A percentile compares a stretch with the other conserved stretches of the same genome.
Conservation (phyloP, 2,329 filamentous ascomycete genomes). For the Pyricularia grisea region DNA sequence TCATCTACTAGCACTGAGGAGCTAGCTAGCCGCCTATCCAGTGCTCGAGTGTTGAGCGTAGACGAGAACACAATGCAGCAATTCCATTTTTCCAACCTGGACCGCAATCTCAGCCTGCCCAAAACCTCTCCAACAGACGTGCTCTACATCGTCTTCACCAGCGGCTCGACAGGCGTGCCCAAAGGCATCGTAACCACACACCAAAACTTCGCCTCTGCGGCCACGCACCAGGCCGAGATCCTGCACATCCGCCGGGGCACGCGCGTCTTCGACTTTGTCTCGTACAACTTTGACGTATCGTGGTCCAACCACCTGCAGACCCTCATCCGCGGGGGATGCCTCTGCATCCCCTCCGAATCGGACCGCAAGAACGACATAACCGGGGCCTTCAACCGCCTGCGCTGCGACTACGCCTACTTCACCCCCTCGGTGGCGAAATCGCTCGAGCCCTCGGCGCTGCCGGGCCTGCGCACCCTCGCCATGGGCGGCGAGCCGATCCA, state of each 20-base stretch:
- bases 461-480: conserved; percentile 33
- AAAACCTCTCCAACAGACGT: background rate
- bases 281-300: conserved; percentile 30
- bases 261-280: conserved; percentile 29
- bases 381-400: conserved; percentile 11
- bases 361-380: conserved; percentile 23
- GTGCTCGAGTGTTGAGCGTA: background rate
- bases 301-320: conserved; percentile 25
- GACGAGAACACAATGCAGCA: background rate
- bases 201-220: conserved; percentile 21
- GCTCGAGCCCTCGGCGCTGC: conserved; percentile 29
- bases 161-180: conserved; percentile 29
- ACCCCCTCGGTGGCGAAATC: conserved; percentile 11
- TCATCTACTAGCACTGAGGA: background rate
- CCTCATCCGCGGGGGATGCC: conserved; percentile 23
- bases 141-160: conserved; percentile 22
- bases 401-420: conserved; percentile 9
- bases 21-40: background rate
- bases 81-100: background rate
- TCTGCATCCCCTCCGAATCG: conserved; percentile 27
- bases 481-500: conserved; percentile 32
- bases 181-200: conserved; percentile 30
- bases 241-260: background rate
- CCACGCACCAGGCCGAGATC: conserved; percentile 17
- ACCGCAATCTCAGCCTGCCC: background rate